Conservation (phyloP, 78 protist genomes). For the Dictyostelium brefeldianum region DNA sequence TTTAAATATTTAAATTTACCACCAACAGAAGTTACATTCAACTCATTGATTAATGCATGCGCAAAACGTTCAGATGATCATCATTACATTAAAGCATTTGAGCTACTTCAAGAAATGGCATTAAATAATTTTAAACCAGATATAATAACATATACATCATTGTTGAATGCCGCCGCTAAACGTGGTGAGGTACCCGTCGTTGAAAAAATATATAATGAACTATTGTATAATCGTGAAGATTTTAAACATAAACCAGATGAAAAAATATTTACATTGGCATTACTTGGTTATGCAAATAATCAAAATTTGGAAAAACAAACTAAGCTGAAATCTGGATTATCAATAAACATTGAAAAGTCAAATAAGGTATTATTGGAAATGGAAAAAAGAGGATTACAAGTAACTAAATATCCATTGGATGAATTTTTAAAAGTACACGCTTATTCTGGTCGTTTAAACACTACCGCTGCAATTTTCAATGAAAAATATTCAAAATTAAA, state of each 20-base stretch:
- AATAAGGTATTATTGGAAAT: background rate
- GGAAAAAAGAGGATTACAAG: background rate
- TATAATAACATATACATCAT: conserved; percentile 65
- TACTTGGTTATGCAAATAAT: conserved; percentile 44
- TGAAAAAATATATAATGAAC: conserved; percentile 53
- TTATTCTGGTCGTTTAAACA: background rate
- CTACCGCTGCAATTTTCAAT: background rate
- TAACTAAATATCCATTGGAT: conserved; percentile 9
- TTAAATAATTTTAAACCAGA: conserved; percentile 32
- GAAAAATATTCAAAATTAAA: background rate
- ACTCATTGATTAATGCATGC: conserved; percentile 62
- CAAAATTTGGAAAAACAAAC: background rate
- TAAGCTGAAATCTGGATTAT: background rate
- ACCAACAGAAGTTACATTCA: conserved; percentile 69
- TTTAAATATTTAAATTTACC: conserved; percentile 56
- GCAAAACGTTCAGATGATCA: conserved; percentile 61
- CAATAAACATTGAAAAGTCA: conserved; percentile 24
- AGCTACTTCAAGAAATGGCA: conserved; percentile 58
- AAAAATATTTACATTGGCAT: conserved; percentile 16
- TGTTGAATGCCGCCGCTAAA: conserved; percentile 20
- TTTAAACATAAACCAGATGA: conserved; percentile 51
- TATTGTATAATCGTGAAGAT: conserved; percentile 23
- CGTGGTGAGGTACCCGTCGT: conserved; percentile 54
- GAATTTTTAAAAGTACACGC: conserved; percentile 31
- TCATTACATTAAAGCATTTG: conserved; percentile 65